These are phyloP conservation scores for Daldinia eschscholtzii DNA, from an alignment of 2,329 filamentous ascomycete genomes.

Conservation along the genomic window DNA sequence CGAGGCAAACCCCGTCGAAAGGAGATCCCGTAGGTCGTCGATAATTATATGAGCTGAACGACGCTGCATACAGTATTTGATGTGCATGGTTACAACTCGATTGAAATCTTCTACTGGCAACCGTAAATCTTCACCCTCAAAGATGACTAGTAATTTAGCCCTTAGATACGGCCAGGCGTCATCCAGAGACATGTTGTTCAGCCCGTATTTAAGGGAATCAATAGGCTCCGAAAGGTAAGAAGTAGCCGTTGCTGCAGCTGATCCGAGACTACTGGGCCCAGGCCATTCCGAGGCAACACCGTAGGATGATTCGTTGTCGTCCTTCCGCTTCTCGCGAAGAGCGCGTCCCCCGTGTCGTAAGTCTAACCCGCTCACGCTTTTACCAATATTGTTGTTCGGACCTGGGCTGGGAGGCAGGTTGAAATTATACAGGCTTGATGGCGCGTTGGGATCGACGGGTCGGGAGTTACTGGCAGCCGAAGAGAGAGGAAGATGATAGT, in stretches of 20 bases:
- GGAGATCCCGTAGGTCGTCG: slow-evolving; percentile 80
- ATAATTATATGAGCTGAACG: slow-evolving; percentile 77
- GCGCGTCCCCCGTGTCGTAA: slow-evolving; percentile 81
- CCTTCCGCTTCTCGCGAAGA: slow-evolving; percentile 83
- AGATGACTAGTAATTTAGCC: slow-evolving; percentile 80
- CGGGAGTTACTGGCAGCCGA: slow-evolving; percentile 82
- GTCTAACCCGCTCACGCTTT: slow-evolving; percentile 85
- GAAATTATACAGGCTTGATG: slow-evolving; percentile 83
- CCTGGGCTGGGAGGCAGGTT: slow-evolving; percentile 79
- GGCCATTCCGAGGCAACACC: slow-evolving; percentile 63
- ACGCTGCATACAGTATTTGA: slow-evolving; percentile 81
- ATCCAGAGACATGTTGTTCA: slow-evolving; percentile 78
- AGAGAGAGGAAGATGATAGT: slow-evolving; percentile 78
- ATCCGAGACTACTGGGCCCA: slow-evolving; percentile 65
- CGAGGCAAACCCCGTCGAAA: slow-evolving; percentile 85
- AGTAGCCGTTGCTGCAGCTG: slow-evolving; percentile 56
- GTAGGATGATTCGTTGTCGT: slow-evolving; percentile 69
- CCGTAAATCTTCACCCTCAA: slow-evolving; percentile 83
- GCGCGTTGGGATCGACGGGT: slow-evolving; percentile 79
- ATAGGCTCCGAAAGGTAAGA: slow-evolving; percentile 64
- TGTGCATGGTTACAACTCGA: slow-evolving; percentile 80
- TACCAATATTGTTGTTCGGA: slow-evolving; percentile 76
- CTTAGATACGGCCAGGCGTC: slow-evolving; percentile 87
- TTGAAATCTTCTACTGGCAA: slow-evolving; percentile 89
- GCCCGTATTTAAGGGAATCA: slow-evolving; percentile 70